phyloP scores from a whole-genome alignment of 2,329 filamentous ascomycete genomes.

The Apiospora saccharicola region DNA sequence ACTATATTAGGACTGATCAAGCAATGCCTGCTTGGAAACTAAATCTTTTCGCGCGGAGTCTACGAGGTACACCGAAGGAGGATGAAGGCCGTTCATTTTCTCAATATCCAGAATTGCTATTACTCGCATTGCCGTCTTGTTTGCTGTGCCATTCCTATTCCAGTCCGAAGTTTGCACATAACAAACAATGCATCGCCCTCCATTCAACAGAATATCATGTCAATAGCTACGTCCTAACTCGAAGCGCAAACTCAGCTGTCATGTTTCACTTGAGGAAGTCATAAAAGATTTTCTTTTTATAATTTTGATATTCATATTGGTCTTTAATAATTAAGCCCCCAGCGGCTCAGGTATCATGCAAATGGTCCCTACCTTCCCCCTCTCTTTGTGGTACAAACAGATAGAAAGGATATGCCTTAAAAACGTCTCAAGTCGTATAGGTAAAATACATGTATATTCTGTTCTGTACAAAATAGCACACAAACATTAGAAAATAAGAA shows the following conservation, averaged over 20 bases:
- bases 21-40: slow-evolving; percentile 9
- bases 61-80: neutral
- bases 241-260: neutral
- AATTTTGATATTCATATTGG: neutral
- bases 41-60: slow-evolving; percentile 1
- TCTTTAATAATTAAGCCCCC: slow-evolving; percentile 2
- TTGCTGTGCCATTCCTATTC: neutral
- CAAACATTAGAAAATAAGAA: slow-evolving; percentile 18
- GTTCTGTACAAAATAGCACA: slow-evolving; percentile 4
- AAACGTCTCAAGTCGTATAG: slow-evolving; percentile 12
- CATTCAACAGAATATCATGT: neutral
- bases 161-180: neutral
- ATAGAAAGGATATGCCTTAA: neutral
- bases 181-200: neutral
- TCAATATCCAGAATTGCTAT: slow-evolving; percentile 16
- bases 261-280: neutral
- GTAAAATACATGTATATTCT: neutral
- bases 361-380: neutral
- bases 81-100: slow-evolving; percentile 13
- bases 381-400: neutral
- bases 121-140: neutral
- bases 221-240: neutral
- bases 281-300: neutral
- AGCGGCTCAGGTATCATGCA: slow-evolving; percentile 12
- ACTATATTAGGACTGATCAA: neutral